phyloP scores from a whole-genome alignment of 306 rosid species.

The Astragalus membranaceus region DNA sequence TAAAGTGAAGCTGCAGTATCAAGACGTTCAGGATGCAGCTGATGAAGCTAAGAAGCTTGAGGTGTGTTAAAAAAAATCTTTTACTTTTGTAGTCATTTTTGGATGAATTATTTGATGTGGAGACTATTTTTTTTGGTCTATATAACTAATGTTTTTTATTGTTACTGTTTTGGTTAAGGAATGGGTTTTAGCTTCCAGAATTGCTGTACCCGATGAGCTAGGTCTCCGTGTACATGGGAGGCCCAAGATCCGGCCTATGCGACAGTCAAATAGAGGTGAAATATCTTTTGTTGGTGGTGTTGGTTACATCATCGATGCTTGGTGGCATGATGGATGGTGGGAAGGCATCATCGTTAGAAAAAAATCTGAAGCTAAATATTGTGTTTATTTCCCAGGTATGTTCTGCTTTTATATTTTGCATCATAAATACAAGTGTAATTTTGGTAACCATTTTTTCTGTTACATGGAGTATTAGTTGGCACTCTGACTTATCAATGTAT shows the following conservation, averaged over 20 bases:
- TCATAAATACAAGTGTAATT: neutral
- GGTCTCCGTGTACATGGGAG: constrained; percentile 48
- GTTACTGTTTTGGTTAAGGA: constrained; percentile 41
- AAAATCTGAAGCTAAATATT: constrained; percentile 39
- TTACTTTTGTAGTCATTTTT: neutral
- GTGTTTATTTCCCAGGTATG: constrained; percentile 75
- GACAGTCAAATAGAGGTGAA: constrained; percentile 19
- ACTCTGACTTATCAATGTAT: neutral
- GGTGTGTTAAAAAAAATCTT: constrained; percentile 33
- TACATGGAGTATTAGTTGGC: neutral
- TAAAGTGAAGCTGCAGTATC: constrained; percentile 77
- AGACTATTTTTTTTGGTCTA: neutral
- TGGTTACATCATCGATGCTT: constrained; percentile 69
- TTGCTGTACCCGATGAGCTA: constrained; percentile 48
- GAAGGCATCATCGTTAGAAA: constrained; percentile 68
- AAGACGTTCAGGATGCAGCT: constrained; percentile 64
- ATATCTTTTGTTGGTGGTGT: constrained; percentile 32
- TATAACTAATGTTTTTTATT: neutral
- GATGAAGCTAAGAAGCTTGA: constrained; percentile 69
- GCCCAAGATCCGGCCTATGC: constrained; percentile 51
- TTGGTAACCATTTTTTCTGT: neutral
- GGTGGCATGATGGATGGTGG: constrained; percentile 99
- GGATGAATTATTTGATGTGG: neutral
- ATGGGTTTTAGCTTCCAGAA: constrained; percentile 66
- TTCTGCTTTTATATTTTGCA: neutral